Conservation (phyloP, 2,329 filamentous ascomycete species). For the Trichoderma simmonsii region DNA sequence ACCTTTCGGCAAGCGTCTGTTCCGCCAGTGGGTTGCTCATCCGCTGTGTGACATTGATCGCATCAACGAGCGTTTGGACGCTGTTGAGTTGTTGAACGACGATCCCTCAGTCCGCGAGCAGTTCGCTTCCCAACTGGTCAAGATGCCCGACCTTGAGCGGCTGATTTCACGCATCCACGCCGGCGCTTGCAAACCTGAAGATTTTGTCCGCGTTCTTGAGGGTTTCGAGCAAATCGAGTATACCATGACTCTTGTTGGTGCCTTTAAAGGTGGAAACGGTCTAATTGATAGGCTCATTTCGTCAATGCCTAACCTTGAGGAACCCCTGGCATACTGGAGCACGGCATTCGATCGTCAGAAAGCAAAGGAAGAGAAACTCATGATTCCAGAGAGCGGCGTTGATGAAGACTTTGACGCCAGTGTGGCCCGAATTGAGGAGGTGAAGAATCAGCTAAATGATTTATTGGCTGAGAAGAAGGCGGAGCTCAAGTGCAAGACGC, state of each 20-base stretch:
- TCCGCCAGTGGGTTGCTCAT: slow-evolving; percentile 96
- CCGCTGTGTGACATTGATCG: slow-evolving; percentile 80
- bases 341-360: slow-evolving; percentile 82
- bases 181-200: slow-evolving; percentile 81
- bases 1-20: slow-evolving; percentile 92
- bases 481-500: slow-evolving; percentile 68
- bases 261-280: slow-evolving; percentile 73
- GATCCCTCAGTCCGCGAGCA: slow-evolving; percentile 78
- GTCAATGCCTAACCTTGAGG: slow-evolving; percentile 79
- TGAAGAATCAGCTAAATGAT: slow-evolving; percentile 68
- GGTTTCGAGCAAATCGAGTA: slow-evolving; percentile 98
- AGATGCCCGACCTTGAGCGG: slow-evolving; percentile 90
- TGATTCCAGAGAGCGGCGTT: slow-evolving; percentile 82
- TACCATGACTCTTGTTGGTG: slow-evolving; percentile 75
- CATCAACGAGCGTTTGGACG: slow-evolving; percentile 92
- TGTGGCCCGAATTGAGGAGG: slow-evolving; percentile 68
- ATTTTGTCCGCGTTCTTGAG: slow-evolving; percentile 90
- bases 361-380: slow-evolving; percentile 73
- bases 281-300: slow-evolving; percentile 80
- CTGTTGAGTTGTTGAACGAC: slow-evolving; percentile 87
- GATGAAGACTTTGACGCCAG: slow-evolving; percentile 91
- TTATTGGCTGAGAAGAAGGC: slow-evolving; percentile 69
- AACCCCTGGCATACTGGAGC: slow-evolving; percentile 79
- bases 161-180: slow-evolving; percentile 94
- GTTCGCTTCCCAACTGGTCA: slow-evolving; percentile 82